A percentile compares a stretch with the other conserved stretches of the same genome.
These are phyloP conservation scores for Musa acuminata DNA, from an alignment of 176 grass and related monocot species.

Conservation along the genomic window DNA sequence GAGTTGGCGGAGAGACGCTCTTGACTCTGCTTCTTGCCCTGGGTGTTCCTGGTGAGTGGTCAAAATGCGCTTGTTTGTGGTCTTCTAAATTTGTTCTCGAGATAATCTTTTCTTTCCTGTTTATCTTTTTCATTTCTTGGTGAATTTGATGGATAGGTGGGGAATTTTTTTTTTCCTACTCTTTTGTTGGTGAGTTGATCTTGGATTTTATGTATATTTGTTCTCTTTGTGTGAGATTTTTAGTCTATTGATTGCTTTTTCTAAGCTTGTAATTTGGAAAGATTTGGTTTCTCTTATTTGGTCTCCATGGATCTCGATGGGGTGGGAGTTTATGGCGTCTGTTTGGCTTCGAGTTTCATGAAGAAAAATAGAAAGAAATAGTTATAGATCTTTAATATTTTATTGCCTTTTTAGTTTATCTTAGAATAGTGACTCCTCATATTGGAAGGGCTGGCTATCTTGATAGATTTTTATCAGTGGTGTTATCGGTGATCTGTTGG, in stretches of 20 bases:
- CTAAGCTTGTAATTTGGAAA: neutral
- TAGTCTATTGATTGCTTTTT: neutral
- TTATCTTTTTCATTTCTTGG: neutral
- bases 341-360: neutral
- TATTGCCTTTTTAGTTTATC: neutral
- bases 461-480: too few relatives aligned
- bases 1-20: neutral
- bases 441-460: too few relatives aligned
- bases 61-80: neutral
- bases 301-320: neutral
- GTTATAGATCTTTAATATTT: neutral
- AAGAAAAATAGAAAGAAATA: neutral
- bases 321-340: neutral
- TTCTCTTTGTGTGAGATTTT: neutral
- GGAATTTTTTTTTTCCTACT: too few relatives aligned
- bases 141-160: too few relatives aligned
- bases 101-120: neutral
- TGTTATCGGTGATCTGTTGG: too few relatives aligned
- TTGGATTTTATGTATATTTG: too few relatives aligned
- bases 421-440: too few relatives aligned
- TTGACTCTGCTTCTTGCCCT: neutral
- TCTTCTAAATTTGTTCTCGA: neutral
- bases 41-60: neutral
- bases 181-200: too few relatives aligned
- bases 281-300: neutral